Conservation (phyloP, 164 flowering plant genomes). For the Liriodendron chinense region DNA sequence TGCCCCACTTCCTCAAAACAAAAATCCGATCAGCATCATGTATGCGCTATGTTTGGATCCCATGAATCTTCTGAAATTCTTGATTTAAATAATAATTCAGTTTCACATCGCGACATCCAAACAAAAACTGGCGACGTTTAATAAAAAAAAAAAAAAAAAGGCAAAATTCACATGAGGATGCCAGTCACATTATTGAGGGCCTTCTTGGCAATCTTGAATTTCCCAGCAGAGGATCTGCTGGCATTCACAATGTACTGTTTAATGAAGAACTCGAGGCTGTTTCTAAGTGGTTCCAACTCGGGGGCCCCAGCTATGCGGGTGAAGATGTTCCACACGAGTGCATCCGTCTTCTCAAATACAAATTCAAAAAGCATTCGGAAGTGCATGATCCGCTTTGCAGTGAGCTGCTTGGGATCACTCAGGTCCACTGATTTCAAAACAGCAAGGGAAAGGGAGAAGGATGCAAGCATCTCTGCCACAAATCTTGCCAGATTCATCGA, state of each 20-base stretch:
- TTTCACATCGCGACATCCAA: too few species aligned
- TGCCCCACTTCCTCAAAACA: too few species aligned
- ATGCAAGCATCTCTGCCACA: slow-evolving; percentile 63
- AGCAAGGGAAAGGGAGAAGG: slow-evolving; percentile 73
- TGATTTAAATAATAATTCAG: too few species aligned
- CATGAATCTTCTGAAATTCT: too few species aligned
- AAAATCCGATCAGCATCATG: too few species aligned
- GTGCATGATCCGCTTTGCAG: slow-evolving; percentile 76
- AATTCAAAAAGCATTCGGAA: slow-evolving; percentile 79
- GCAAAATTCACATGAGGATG: slow-evolving; percentile 48
- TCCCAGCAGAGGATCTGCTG: slow-evolving; percentile 26
- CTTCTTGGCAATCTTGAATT: slow-evolving; percentile 67
- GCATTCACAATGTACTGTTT: slow-evolving; percentile 46
- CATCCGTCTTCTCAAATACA: slow-evolving; percentile 63
- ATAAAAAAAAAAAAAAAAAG: too few species aligned
- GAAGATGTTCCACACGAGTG: slow-evolving; percentile 74
- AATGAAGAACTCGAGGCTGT: slow-evolving; percentile 62
- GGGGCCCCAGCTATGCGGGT: slow-evolving; percentile 71
- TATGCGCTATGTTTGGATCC: too few species aligned
- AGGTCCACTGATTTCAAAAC: slow-evolving; percentile 64
- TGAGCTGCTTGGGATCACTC: slow-evolving; percentile 42
- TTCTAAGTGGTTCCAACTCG: slow-evolving; percentile 64
- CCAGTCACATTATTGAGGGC: slow-evolving; percentile 68
- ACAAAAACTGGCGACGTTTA: too few species aligned
- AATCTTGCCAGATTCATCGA: slow-evolving; percentile 84